Conservation (phyloP, 352 stramenopile species). For the Thalassiosira livingstoniorum region DNA sequence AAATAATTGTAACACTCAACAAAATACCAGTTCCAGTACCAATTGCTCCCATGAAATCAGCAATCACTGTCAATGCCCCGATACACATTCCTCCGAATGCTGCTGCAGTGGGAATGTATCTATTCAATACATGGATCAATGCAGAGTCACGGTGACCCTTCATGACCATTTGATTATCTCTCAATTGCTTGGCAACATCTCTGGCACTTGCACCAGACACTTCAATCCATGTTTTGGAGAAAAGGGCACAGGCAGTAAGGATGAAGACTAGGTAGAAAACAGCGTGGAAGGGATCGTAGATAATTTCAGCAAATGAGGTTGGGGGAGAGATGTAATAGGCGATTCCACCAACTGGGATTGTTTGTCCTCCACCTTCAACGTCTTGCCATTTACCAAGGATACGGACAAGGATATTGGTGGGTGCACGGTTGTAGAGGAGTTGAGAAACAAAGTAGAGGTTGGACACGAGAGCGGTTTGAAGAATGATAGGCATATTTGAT, state of each 20-base stretch:
- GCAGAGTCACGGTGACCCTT: conserved; percentile 97
- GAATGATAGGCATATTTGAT: conserved; percentile 99
- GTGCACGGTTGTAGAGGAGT: conserved; percentile 98
- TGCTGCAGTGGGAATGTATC: conserved; percentile 98
- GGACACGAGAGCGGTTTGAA: conserved; percentile 98
- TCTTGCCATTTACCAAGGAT: conserved; percentile 98
- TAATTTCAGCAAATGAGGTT: conserved; percentile 93
- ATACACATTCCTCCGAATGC: conserved; percentile 99
- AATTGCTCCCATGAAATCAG: conserved; percentile 98
- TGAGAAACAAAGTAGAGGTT: conserved; percentile 99
- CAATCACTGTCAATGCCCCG: conserved; percentile 97
- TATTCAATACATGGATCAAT: conserved; percentile 98
- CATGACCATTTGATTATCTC: conserved; percentile 99
- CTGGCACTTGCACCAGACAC: conserved; percentile 96
- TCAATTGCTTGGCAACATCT: conserved; percentile 98
- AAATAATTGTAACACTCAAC: conserved; percentile 99
- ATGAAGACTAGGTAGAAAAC: conserved; percentile 99
- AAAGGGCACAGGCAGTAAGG: conserved; percentile 97
- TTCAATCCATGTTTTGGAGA: conserved; percentile 99
- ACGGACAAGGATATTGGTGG: conserved; percentile 97
- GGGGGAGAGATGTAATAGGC: conserved; percentile 99
- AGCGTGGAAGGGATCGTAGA: conserved; percentile 98
- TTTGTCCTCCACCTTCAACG: conserved; percentile 95
- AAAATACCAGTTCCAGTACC: conserved; percentile 99
- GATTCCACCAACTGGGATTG: conserved; percentile 95